Percentiles rank a stretch among this genome's conserved stretches.
Conservation (phyloP, 1,284 basidiomycete species). For the Rhizoctonia solani region DNA sequence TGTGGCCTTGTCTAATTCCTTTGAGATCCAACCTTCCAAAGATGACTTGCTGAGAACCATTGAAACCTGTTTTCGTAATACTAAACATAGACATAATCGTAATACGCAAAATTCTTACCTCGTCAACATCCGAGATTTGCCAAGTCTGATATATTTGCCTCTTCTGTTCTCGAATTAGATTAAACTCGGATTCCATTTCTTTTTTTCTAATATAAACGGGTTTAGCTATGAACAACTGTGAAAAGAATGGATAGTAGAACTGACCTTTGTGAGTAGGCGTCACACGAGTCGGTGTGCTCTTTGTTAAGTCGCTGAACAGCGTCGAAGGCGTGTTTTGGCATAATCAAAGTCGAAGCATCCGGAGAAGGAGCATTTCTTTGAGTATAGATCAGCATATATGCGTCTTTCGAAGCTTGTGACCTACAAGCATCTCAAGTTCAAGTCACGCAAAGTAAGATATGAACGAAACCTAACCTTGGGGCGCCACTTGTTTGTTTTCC, state of each 20-base stretch:
- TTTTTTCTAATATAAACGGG: slow-evolving; percentile 49
- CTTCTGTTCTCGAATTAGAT: slow-evolving; percentile 55
- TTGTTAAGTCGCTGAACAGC: slow-evolving; percentile 62
- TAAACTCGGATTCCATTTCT: neutral
- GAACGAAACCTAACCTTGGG: neutral
- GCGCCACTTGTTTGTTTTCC: neutral
- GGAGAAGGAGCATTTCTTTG: slow-evolving; percentile 44
- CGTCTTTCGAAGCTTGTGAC: slow-evolving; percentile 66
- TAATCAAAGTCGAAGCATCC: slow-evolving; percentile 43
- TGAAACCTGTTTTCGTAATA: slow-evolving; percentile 50
- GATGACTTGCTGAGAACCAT: slow-evolving; percentile 62
- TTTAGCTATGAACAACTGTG: neutral
- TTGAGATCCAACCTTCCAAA: slow-evolving; percentile 64
- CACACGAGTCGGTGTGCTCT: slow-evolving; percentile 56
- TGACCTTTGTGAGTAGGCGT: slow-evolving; percentile 56
- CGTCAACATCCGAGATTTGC: slow-evolving; percentile 54
- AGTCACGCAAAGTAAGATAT: neutral
- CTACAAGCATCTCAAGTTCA: neutral
- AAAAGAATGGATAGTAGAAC: slow-evolving; percentile 40
- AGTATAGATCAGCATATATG: slow-evolving; percentile 91
- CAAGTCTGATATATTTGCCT: slow-evolving; percentile 66
- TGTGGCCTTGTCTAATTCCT: slow-evolving; percentile 44
- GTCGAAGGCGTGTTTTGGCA: slow-evolving; percentile 58
- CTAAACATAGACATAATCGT: slow-evolving; percentile 9
- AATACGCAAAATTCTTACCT: slow-evolving; percentile 49